These are phyloP conservation scores for Penium margaritaceum DNA, from an alignment of 139 green algal species.

Conservation along the genomic window DNA sequence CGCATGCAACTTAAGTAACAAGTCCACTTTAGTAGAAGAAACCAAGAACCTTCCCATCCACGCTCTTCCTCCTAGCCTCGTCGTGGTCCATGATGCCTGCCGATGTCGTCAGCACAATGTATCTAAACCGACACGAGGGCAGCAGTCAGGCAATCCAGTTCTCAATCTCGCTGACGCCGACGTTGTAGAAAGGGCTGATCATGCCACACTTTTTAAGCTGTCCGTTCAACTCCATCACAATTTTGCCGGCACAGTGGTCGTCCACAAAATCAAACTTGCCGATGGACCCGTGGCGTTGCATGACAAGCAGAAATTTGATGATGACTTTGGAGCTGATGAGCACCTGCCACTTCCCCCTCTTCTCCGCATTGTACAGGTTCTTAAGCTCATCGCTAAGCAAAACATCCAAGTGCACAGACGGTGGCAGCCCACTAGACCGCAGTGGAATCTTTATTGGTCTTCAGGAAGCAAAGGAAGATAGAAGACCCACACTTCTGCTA, in stretches of 20 bases:
- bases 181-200: conserved; percentile 92
- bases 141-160: conserved; percentile 87
- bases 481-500: no score
- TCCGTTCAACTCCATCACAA: conserved; percentile 97
- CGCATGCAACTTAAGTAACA: no score
- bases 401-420: no score
- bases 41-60: conserved; percentile 82
- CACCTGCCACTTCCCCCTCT: no score
- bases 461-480: no score
- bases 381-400: no score
- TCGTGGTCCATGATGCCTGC: conserved; percentile 98
- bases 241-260: conserved; percentile 94
- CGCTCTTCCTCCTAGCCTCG: conserved; percentile 89
- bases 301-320: no score
- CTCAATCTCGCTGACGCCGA: conserved; percentile 71
- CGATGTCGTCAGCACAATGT: conserved; percentile 94
- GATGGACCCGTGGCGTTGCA: conserved; percentile 92
- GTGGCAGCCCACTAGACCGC: no score
- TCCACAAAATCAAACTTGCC: conserved; percentile 97
- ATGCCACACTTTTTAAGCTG: conserved; percentile 98
- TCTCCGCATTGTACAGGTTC: no score
- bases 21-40: conserved; percentile 51
- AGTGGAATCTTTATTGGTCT: no score
- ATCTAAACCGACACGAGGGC: conserved; percentile 92
- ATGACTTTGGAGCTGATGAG: no score